Conservation (phyloP, 352 stramenopile genomes). For the Pythium biforme region DNA sequence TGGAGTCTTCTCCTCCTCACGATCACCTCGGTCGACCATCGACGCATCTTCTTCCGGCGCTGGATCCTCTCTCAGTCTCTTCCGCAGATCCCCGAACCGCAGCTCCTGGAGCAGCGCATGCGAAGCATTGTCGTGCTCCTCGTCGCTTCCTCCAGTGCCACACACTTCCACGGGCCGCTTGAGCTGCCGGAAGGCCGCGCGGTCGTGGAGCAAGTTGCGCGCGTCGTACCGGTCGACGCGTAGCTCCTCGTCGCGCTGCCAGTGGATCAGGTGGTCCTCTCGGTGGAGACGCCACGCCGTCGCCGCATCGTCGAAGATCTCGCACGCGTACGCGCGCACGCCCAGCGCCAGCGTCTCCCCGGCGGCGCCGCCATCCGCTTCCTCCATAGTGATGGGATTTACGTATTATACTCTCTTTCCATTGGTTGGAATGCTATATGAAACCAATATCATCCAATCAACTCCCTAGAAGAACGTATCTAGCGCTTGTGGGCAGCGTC, state of each 20-base stretch:
- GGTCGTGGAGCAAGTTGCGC: conserved; percentile 58
- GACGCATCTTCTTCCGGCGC: not conserved
- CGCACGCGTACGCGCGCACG: conserved; percentile 47
- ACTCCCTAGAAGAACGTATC: not conserved
- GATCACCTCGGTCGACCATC: too few relatives aligned
- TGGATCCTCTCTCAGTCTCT: not conserved
- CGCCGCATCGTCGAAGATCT: conserved; percentile 49
- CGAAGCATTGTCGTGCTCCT: not conserved
- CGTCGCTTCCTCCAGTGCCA: not conserved
- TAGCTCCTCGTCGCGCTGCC: conserved; percentile 38
- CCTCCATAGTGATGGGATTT: not conserved
- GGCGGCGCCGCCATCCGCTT: not conserved
- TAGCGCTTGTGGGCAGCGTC: conserved; percentile 10
- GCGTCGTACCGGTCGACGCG: conserved; percentile 62
- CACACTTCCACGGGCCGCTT: conserved; percentile 13
- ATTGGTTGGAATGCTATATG: too few relatives aligned
- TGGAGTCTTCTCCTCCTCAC: not conserved
- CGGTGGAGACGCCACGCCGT: conserved; percentile 49
- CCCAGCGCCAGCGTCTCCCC: conserved; percentile 33
- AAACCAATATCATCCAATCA: not conserved
- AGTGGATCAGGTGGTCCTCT: conserved; percentile 57
- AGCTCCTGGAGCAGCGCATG: conserved; percentile 12
- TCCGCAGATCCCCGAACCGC: conserved; percentile 12
- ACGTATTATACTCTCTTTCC: too few relatives aligned
- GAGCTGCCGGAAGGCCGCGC: conserved; percentile 42